Conservation (phyloP, 208 protist species). For the Giardia duodenalis region DNA sequence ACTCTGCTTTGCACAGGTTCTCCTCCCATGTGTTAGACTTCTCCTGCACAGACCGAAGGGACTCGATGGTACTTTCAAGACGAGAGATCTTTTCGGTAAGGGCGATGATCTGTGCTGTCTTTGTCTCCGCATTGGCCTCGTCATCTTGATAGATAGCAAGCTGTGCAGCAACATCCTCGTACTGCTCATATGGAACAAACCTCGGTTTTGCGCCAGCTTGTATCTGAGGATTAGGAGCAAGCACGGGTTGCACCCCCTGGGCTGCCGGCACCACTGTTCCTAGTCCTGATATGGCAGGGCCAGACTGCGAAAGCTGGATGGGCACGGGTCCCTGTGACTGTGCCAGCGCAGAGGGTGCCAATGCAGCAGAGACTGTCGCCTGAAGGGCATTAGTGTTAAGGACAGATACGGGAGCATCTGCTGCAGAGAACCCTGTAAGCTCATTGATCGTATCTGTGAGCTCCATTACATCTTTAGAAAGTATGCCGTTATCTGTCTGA, state of each 20-base stretch:
- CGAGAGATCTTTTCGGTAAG: not conserved
- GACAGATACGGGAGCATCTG: not conserved
- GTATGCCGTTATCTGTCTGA: not conserved
- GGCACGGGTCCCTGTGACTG: too few species aligned
- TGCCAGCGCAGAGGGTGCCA: too few species aligned
- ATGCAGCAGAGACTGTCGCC: too few species aligned
- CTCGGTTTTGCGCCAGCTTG: not conserved
- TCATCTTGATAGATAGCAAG: not conserved
- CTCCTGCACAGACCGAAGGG: not conserved
- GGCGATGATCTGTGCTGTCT: not conserved
- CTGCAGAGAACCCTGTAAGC: not conserved
- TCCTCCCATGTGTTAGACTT: not conserved
- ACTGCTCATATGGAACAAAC: not conserved
- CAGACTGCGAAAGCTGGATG: too few species aligned
- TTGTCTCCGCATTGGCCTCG: not conserved
- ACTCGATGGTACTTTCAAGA: not conserved
- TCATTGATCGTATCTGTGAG: not conserved
- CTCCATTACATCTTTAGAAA: constrained; percentile 2
- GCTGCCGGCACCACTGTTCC: not conserved
- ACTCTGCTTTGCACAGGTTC: not conserved
- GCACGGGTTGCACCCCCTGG: too few species aligned
- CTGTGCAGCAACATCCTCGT: not conserved
- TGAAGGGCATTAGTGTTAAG: too few species aligned
- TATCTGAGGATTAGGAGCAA: too few species aligned
- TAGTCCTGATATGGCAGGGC: too few species aligned